Percentiles rank a stretch among this genome's conserved stretches.
Evolutionary conservation across 208 protist species (phyloP).

Genomic region (Naegleria lovaniensis): DNA sequence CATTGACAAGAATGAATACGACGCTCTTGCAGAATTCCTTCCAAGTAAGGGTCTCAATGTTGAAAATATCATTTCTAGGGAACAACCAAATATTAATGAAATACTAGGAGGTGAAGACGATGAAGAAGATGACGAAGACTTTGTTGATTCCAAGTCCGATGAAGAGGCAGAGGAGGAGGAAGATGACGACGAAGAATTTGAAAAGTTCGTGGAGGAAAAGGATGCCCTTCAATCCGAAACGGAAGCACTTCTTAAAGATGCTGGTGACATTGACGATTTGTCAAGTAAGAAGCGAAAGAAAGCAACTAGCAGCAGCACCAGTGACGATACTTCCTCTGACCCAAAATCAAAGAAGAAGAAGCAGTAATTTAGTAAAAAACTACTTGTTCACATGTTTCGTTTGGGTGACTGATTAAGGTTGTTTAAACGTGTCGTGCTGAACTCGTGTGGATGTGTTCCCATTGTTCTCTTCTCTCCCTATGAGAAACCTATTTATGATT

Average conservation of each 20-base stretch:
- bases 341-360: too few species aligned
- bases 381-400: too few species aligned
- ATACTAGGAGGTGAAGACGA: not conserved
- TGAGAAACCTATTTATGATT: too few species aligned
- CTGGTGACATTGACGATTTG: not conserved
- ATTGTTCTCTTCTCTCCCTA: too few species aligned
- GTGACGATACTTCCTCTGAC: too few species aligned
- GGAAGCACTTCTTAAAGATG: not conserved
- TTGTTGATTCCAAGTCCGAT: not conserved
- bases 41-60: not conserved
- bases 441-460: too few species aligned
- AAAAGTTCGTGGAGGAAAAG: not conserved
- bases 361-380: too few species aligned
- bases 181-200: not conserved
- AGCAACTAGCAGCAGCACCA: too few species aligned
- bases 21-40: not conserved
- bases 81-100: not conserved
- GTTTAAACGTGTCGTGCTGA: too few species aligned
- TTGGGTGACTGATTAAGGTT: too few species aligned
- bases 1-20: conserved; percentile 11
- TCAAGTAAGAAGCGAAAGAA: not conserved
- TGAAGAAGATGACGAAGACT: conserved; percentile 15
- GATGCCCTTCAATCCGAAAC: not conserved
- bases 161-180: not conserved
- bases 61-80: not conserved